Evolutionary conservation across 179 eudicot species (phyloP).

Genomic region (Spergularia azorica): DNA sequence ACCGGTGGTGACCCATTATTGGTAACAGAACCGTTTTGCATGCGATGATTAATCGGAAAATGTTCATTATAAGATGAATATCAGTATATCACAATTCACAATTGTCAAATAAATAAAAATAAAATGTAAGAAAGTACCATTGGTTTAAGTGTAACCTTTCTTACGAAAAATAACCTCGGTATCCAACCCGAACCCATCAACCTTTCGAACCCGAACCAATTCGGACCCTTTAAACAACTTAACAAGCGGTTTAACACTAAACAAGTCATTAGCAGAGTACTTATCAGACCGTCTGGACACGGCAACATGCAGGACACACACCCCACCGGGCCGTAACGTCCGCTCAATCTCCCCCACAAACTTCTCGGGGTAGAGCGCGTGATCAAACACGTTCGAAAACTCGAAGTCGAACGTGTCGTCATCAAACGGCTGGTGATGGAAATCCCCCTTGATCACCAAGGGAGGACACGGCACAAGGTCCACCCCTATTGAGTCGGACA

Average conservation of each 20-base stretch:
- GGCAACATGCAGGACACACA: constrained; percentile 85
- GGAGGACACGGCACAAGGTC: constrained; percentile 93
- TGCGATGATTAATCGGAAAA: too few relatives aligned
- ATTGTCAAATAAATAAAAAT: not conserved
- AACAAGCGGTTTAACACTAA: constrained; percentile 53
- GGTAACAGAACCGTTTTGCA: too few relatives aligned
- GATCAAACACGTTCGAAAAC: constrained; percentile 93
- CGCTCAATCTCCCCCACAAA: constrained; percentile 86
- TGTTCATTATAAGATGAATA: too few relatives aligned
- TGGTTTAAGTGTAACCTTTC: constrained; percentile 1
- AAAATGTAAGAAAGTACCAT: not conserved
- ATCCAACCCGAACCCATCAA: constrained; percentile 94
- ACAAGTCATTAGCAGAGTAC: constrained; percentile 88
- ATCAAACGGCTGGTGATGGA: constrained; percentile 75
- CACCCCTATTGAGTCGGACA: constrained; percentile 64
- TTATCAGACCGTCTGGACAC: constrained; percentile 66
- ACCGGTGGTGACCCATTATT: too few relatives aligned
- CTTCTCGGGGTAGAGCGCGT: constrained; percentile 72
- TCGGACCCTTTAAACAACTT: constrained; percentile 60
- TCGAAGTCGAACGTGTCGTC: constrained; percentile 66
- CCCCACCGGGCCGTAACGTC: constrained; percentile 76
- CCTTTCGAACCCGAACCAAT: constrained; percentile 52
- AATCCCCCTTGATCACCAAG: constrained; percentile 69
- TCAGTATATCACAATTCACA: too few relatives aligned
- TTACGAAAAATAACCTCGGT: constrained; percentile 73